Base-by-base conservation (phyloP, 495 filamentous ascomycete species). In the Chaetomium tenue region DNA sequence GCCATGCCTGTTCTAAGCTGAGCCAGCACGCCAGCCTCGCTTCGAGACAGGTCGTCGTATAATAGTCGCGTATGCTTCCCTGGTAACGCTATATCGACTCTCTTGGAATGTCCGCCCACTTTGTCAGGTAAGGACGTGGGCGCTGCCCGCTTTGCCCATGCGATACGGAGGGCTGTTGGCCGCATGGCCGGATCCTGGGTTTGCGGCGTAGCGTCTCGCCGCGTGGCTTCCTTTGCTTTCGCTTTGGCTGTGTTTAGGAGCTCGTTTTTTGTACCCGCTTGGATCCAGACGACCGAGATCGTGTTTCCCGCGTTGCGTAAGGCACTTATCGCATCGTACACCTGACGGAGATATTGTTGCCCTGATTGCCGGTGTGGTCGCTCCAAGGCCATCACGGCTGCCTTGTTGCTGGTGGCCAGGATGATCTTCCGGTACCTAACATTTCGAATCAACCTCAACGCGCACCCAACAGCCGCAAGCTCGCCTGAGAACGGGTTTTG, bases 1-100 rank as follows among this genome's bases (percentile, higher is more conserved):
- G 23, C 48, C 48, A 51, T 51, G 48, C 48, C 48, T 12, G 48
- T 51, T 25, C 48, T 51, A 22, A 51, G 48, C 48, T 51, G 44
- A 18, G 48, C 48, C 2, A 51, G 48, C 48, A 51, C 23, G 9
- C 48, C 23, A 2, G 48, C 48, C 11, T 51, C 48, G 20, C 8
- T 51, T 26, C 48, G 23, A 25, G 48, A 51, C 2, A 51, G 22
- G 7, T 26, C 22, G 20, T 51, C 9, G 23, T 51, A 51, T 3
- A 51, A 22, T 22, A 25, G 20, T 26, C 23, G 7, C 2, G 48
- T 51, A 11, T 51, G 48, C 15, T 51, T 51, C 9, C 23, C 48
- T 26, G 23, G 23, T 25, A 51, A 22, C 25, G 48, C 48, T 51
- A 18, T 22, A 22, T 51, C 48, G 48, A 51, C 48, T 25, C 23